phyloP scores from a whole-genome alignment of 352 stramenopile species.

The Globisporangium apiculatum region DNA sequence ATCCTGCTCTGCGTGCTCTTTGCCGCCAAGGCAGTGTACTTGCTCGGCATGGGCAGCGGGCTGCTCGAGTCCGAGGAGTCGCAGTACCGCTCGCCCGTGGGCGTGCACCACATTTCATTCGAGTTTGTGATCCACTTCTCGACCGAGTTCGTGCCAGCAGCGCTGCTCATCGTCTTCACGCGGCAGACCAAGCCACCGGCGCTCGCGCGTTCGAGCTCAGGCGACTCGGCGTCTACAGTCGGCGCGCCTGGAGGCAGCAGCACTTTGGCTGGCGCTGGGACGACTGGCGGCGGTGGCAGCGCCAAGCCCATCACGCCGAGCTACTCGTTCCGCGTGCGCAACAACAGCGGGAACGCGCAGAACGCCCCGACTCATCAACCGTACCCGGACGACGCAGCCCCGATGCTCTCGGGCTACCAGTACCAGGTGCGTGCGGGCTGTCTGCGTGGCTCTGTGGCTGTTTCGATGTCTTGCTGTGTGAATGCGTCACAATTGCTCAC shows the following conservation, averaged over 20 bases:
- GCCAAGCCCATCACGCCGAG: conserved; percentile 32
- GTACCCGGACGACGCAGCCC: conserved; percentile 41
- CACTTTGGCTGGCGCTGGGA: conserved; percentile 4
- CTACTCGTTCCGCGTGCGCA: conserved; percentile 27
- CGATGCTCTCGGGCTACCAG: conserved; percentile 57
- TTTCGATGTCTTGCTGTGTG: too few relatives aligned
- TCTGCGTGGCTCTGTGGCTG: not conserved
- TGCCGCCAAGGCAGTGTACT: conserved; percentile 51
- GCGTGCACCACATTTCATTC: conserved; percentile 61
- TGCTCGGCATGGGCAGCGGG: conserved; percentile 61
- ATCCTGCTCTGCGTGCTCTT: conserved; percentile 69
- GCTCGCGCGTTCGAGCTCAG: conserved; percentile 19
- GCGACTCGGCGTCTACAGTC: conserved; percentile 20
- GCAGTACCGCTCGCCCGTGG: conserved; percentile 51
- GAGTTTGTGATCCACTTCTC: conserved; percentile 67
- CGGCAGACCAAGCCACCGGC: conserved; percentile 21
- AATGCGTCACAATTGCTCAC: not conserved
- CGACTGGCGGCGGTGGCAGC: conserved; percentile 14
- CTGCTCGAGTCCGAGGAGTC: conserved; percentile 54
- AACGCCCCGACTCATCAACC: conserved; percentile 14
- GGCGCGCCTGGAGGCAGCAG: not conserved
- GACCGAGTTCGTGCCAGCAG: conserved; percentile 67
- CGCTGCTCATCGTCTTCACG: conserved; percentile 63
- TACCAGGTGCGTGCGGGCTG: conserved; percentile 34
- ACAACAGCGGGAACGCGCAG: conserved; percentile 20